Conservation (phyloP, 768 basidiomycete genomes). For the Kwoniella newhampshirensis region DNA sequence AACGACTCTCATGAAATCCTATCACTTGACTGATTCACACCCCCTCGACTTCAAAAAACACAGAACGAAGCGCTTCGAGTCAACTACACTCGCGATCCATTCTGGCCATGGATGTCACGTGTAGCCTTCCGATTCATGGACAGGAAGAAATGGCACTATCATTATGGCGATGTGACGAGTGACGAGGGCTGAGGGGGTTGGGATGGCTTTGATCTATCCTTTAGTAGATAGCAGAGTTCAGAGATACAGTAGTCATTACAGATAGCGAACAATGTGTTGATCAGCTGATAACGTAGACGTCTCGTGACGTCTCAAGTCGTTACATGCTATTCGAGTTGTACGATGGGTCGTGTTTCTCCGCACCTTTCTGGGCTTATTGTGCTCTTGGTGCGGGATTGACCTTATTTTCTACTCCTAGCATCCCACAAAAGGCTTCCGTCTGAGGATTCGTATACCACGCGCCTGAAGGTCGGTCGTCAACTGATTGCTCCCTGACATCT, state of each 20-base stretch:
- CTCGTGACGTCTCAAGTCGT: too few species aligned
- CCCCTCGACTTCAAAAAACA: slow-evolving; percentile 20
- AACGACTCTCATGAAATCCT: too few species aligned
- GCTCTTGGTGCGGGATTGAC: slow-evolving; percentile 57
- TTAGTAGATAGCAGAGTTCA: slow-evolving; percentile 11
- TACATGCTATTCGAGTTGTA: too few species aligned
- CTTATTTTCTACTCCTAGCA: slow-evolving; percentile 77
- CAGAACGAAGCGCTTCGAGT: slow-evolving; percentile 34
- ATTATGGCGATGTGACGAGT: slow-evolving; percentile 1
- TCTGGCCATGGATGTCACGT: slow-evolving; percentile 20
- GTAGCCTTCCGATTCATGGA: slow-evolving; percentile 14
- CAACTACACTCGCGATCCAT: slow-evolving; percentile 12
- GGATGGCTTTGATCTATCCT: background rate
- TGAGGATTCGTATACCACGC: slow-evolving; percentile 83
- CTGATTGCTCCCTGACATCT: background rate
- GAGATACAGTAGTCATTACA: too few species aligned
- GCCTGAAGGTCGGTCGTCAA: slow-evolving; percentile 56
- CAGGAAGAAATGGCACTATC: slow-evolving; percentile 20
- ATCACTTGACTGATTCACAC: too few species aligned
- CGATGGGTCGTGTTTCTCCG: too few species aligned
- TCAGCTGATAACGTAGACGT: too few species aligned
- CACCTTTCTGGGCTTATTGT: background rate
- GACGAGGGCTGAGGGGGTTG: background rate
- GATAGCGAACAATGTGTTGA: too few species aligned
- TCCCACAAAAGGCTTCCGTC: slow-evolving; percentile 76